Conservation (phyloP, 768 basidiomycete genomes). For the Amanita polypyramis region DNA sequence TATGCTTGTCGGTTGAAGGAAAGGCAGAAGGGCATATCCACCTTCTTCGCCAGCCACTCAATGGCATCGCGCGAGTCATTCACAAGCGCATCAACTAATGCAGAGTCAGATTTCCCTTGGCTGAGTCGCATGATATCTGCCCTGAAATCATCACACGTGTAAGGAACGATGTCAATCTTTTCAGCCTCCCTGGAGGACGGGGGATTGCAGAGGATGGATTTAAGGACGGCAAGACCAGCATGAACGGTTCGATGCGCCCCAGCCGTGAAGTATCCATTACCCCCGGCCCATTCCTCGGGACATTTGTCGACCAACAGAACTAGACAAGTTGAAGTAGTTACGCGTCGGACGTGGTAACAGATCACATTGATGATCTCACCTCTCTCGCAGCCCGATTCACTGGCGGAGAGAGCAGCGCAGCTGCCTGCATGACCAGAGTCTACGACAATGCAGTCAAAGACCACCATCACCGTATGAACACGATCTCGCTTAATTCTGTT, state of each 20-base stretch:
- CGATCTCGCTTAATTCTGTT: neutral
- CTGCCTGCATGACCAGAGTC: conserved; percentile 62
- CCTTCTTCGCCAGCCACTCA: conserved; percentile 42
- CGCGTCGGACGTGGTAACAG: neutral
- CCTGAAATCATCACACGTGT: conserved; percentile 43
- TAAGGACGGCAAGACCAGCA: conserved; percentile 46
- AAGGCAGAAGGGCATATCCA: conserved; percentile 43
- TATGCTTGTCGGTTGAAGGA: conserved; percentile 63
- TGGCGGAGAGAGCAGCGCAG: conserved; percentile 52
- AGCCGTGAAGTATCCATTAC: conserved; percentile 66
- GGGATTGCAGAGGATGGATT: conserved; percentile 41
- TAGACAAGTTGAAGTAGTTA: conserved; percentile 6
- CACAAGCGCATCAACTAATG: conserved; percentile 42
- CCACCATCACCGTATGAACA: conserved; percentile 1
- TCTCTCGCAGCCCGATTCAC: conserved; percentile 45
- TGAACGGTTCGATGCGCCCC: conserved; percentile 60
- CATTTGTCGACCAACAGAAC: conserved; percentile 61
- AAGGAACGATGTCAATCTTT: conserved; percentile 48
- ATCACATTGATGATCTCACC: conserved; percentile 18
- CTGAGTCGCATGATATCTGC: conserved; percentile 54
- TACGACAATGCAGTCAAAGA: conserved; percentile 49
- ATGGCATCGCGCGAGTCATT: conserved; percentile 44
- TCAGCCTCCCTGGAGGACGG: conserved; percentile 25
- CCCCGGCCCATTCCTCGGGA: conserved; percentile 52
- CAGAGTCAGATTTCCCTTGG: conserved; percentile 35